Base-by-base conservation (phyloP, 345 rosid genomes). In the Garcia nutans region DNA sequence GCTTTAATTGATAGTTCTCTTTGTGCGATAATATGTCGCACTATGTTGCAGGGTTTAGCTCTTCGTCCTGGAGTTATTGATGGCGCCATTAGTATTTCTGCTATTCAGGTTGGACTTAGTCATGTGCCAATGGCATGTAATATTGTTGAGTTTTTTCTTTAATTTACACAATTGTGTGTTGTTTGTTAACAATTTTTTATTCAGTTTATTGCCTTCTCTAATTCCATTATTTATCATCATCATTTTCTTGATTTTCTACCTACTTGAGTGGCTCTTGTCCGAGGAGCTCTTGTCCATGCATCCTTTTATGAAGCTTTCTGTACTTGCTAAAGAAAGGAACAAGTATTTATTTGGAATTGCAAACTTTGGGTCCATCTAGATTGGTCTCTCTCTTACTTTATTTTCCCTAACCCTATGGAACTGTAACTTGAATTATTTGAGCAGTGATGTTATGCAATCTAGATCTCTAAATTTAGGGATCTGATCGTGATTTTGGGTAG, bases 1-100 rank as follows among this genome's bases (percentile, higher is more conserved):
- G 55, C 31, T 70, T 23, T 20, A 8, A 5, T 44, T 41, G 22
- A 56, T 16, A 45, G 23, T 65, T 57, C 31, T 37, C 23, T 45
- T 64, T 26, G 10, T 50, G 24, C 65, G 70, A n/a, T 37, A 60
- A 71, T 76, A 8, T 68, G 23, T 55, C 26, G 4, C 58, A 41
- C 15, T 31, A 8, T 78, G 72, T 81, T 79, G 66, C 87, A 96
- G 98, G 99, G 98, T 16, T 86, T 96, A 83, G 94, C 88, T 69
- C 72, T 96, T 74, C 91, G 97, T 45, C 65, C 97, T 77, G 99
- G 97, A 82, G 91, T 88, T 73, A 78, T 96, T 28, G 97, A 96
- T 68, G 98, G 99, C 71, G 98, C 95, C 73, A 96, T 96, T 73
- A 96, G 99, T 82, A 92, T 93, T 62, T 96, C 99, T 1, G 97